A percentile compares a stretch with the other conserved stretches of the same genome.
phyloP scores from a whole-genome alignment of 306 rosid genomes.

The Quercus cerris region DNA sequence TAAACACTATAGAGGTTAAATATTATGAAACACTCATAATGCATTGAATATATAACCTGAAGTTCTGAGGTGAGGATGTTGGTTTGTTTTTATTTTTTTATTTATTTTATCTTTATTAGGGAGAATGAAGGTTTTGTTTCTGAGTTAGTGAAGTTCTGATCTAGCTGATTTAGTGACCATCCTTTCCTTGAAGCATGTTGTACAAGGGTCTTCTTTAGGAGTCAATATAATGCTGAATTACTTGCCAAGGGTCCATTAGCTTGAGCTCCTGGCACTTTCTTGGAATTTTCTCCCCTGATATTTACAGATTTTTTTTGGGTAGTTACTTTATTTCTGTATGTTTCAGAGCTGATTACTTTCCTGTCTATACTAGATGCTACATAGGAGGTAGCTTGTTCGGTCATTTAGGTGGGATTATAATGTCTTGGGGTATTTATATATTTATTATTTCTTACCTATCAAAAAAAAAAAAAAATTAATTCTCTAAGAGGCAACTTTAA shows the following conservation, averaged over 20 bases:
- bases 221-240: background rate
- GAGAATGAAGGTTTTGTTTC: too few relatives aligned
- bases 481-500: background rate
- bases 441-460: background rate
- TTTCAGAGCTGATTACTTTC: background rate
- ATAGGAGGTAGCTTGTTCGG: background rate
- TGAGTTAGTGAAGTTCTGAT: background rate
- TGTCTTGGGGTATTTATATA: background rate
- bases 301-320: background rate
- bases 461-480: too few relatives aligned
- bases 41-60: background rate
- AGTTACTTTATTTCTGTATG: background rate
- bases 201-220: background rate
- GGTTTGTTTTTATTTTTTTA: background rate
- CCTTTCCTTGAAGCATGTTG: background rate
- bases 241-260: background rate
- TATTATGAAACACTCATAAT: background rate
- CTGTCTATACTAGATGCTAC: background rate
- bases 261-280: background rate
- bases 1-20: too few relatives aligned
- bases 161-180: background rate
- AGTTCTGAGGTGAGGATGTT: background rate
- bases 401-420: background rate
- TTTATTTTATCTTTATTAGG: background rate
- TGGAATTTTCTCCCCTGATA: background rate